phyloP scores from a whole-genome alignment of 140 eudicot genomes.

The Oenanthe javanica region DNA sequence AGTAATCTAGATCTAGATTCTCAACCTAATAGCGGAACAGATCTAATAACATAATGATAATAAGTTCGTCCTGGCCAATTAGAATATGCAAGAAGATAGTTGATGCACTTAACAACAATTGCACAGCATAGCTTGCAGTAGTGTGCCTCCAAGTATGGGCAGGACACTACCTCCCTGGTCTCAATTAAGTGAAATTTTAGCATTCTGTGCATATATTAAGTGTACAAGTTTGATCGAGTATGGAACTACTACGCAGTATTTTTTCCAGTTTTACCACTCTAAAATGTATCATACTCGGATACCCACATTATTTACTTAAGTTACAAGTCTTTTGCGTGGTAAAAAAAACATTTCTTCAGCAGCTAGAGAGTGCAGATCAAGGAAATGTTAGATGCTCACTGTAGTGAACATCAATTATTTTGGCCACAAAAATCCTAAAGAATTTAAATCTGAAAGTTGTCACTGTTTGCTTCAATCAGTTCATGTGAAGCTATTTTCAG shows the following conservation, averaged over 20 bases:
- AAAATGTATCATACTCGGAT: not conserved
- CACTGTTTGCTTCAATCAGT: not conserved
- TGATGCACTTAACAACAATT: not conserved
- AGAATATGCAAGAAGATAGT: not conserved
- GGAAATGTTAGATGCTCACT: not conserved
- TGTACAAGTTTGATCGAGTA: not conserved
- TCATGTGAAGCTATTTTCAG: not conserved
- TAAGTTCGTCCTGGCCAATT: not conserved
- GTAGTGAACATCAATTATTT: not conserved
- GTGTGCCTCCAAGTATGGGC: not conserved
- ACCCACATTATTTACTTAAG: not conserved
- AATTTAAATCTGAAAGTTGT: not conserved
- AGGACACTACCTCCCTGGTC: not conserved
- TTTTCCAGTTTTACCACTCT: not conserved
- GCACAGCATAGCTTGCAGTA: not conserved
- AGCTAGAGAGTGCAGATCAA: not conserved
- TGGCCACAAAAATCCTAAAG: not conserved
- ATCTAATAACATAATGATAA: not conserved
- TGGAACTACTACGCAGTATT: not conserved
- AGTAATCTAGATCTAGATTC: not conserved
- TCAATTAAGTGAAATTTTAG: not conserved
- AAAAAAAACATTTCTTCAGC: not conserved
- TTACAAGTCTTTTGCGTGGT: not conserved
- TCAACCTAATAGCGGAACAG: not conserved
- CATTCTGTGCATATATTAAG: not conserved